Base-by-base conservation (phyloP, 108 stramenopile genomes). In the Cyclostephanos tholiformis region DNA sequence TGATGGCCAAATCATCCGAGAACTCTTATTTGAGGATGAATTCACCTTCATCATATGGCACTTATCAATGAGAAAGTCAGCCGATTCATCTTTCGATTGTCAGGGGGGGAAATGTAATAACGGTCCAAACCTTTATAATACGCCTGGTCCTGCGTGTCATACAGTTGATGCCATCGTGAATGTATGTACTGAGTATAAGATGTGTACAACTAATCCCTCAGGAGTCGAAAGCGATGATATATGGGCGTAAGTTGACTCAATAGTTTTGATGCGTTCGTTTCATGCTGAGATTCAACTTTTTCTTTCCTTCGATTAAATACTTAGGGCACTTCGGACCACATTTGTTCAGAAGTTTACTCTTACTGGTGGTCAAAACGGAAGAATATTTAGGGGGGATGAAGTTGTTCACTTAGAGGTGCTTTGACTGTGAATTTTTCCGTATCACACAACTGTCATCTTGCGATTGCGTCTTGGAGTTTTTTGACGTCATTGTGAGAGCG, bases 301-400 rank as follows among this genome's bases (percentile, higher is more conserved):
- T 20, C 14, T 66, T 66, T 66, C 29, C 48, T 63, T 25, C 50
- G n/a, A 60, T 67, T 16, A 2, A n/a, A 46, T 38, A 77, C 76
- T n/a, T 2, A 90, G 59, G 59, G 59, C 86, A 25, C 30, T 94
- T 23, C 70, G 82, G 48, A 86, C 93, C 22, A 84, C 85, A 12
- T 94, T 94, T 63, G 67, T 87, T 17, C 93, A 94, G 67, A 84
- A 72, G 23, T 91, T 94, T 69, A 69, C 84, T 14, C 80, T 94
- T 20, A 85, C 76, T 51, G 89, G 89, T 11, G 88, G 88, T 35
- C 66, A 77, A 0, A 58, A 75, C 53, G 89, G 89, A 7, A 69
- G 79, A 53, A 90, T 94, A 23, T 86, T 73, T 26, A 75, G 91
- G 27, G 90, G 93, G 25, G 89, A 94, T 73, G 93, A 94, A 59